Evolutionary conservation across 2,329 filamentous ascomycete genomes (phyloP).

Genomic region (Pseudocercospora musae): DNA sequence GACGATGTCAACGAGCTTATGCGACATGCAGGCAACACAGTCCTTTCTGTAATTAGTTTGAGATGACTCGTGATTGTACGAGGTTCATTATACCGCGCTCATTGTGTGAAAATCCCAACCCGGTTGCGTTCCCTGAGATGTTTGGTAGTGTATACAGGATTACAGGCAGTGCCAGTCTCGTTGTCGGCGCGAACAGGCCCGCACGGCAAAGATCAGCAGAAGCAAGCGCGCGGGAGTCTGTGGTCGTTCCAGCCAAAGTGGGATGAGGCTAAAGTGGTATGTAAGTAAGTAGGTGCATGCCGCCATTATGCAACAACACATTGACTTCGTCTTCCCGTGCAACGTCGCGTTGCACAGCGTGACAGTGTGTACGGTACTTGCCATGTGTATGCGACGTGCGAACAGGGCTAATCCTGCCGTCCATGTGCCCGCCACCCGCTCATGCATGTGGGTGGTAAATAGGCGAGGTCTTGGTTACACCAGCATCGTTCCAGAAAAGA

Average conservation of each 20-base stretch:
- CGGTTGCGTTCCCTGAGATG: background rate
- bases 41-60: slow-evolving; percentile 1
- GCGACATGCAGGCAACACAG: slow-evolving; percentile 5
- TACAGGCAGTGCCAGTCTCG: background rate
- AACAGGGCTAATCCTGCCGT: slow-evolving; percentile 1
- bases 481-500: slow-evolving; percentile 20
- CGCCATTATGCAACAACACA: background rate
- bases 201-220: background rate
- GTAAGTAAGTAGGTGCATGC: no score
- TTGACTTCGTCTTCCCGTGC: background rate
- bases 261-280: slow-evolving; percentile 4
- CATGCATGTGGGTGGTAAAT: slow-evolving; percentile 10
- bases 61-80: background rate
- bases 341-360: background rate
- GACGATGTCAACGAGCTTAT: slow-evolving; percentile 17
- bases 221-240: background rate
- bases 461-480: background rate
- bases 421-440: slow-evolving; percentile 1
- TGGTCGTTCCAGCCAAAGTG: background rate
- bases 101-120: background rate
- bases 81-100: background rate
- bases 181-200: background rate
- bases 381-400: slow-evolving; percentile 11
- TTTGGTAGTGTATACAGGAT: background rate
- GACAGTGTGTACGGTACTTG: background rate